These are phyloP conservation scores for Metschnikowia bowlesiae DNA, from an alignment of 805 yeast genomes.

Conservation along the genomic window DNA sequence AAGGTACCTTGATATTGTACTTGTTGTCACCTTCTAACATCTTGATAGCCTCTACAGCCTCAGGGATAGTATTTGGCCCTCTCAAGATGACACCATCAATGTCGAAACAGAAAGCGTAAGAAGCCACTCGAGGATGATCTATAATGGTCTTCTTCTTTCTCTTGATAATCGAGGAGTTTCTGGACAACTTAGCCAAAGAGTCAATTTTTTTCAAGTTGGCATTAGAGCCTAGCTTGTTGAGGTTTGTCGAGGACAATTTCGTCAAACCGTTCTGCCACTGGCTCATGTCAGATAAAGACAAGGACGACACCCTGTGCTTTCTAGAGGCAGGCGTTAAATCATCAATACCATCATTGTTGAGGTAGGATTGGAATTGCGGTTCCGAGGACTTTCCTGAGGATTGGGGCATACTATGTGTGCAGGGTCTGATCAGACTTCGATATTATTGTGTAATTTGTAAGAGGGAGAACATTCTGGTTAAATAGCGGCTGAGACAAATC, in stretches of 20 bases:
- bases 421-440: neutral
- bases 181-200: conserved; percentile 41
- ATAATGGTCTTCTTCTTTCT: conserved; percentile 50
- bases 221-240: conserved; percentile 30
- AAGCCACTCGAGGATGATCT: conserved; percentile 70
- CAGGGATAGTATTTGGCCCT: conserved; percentile 81
- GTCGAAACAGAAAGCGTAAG: conserved; percentile 88
- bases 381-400: conserved; percentile 9
- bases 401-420: conserved; percentile 1
- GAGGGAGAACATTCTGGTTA: conserved; percentile 2
- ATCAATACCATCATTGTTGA: conserved; percentile 73
- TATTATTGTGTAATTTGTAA: neutral
- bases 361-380: conserved; percentile 45
- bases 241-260: conserved; percentile 35
- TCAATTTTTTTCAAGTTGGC: conserved; percentile 41
- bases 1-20: conserved; percentile 72
- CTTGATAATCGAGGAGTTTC: conserved; percentile 43
- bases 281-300: conserved; percentile 59
- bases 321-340: conserved; percentile 57
- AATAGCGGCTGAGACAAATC: conserved; percentile 3
- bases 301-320: conserved; percentile 59
- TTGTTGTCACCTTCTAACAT: conserved; percentile 74
- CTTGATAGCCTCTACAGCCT: conserved; percentile 68
- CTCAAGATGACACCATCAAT: conserved; percentile 87
- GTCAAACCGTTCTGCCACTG: conserved; percentile 57